These are phyloP conservation scores for Pythium volutum DNA, from an alignment of 352 stramenopile species.

Conservation along the genomic window DNA sequence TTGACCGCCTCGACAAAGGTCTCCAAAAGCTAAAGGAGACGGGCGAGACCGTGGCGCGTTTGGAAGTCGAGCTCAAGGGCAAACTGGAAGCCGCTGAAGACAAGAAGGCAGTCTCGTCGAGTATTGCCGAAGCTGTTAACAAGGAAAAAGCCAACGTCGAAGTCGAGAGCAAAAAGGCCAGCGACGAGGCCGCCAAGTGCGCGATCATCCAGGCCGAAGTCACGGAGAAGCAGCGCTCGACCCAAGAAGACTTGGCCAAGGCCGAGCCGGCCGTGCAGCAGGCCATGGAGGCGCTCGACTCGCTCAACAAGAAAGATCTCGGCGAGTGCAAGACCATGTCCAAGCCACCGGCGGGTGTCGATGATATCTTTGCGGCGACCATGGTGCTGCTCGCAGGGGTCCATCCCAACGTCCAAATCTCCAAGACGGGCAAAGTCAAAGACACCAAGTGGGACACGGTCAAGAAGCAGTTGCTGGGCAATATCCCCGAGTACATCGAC, in stretches of 20 bases:
- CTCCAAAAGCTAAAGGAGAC: conserved; percentile 93
- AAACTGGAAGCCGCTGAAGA: conserved; percentile 95
- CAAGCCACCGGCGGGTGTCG: conserved; percentile 91
- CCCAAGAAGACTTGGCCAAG: conserved; percentile 90
- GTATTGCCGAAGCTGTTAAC: conserved; percentile 93
- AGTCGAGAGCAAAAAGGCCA: conserved; percentile 92
- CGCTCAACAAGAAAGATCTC: conserved; percentile 96
- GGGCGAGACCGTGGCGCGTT: conserved; percentile 87
- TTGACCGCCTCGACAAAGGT: conserved; percentile 91
- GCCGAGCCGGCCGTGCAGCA: conserved; percentile 93
- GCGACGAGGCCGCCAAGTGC: conserved; percentile 91
- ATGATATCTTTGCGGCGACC: conserved; percentile 93
- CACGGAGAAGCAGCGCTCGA: conserved; percentile 90
- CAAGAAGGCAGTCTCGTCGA: conserved; percentile 93
- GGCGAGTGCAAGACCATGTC: conserved; percentile 96
- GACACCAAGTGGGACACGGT: conserved; percentile 93
- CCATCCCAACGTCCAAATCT: conserved; percentile 91
- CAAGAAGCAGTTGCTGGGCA: conserved; percentile 94
- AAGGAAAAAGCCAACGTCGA: conserved; percentile 96
- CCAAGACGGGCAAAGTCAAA: conserved; percentile 95
- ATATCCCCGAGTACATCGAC: conserved; percentile 96
- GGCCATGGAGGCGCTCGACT: conserved; percentile 95
- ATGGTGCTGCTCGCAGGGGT: conserved; percentile 95
- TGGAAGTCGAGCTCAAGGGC: conserved; percentile 94
- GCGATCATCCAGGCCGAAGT: conserved; percentile 94